Evolutionary conservation across 169 alveolate species (phyloP).

Genomic region (Cryptosporidium viatorum): DNA sequence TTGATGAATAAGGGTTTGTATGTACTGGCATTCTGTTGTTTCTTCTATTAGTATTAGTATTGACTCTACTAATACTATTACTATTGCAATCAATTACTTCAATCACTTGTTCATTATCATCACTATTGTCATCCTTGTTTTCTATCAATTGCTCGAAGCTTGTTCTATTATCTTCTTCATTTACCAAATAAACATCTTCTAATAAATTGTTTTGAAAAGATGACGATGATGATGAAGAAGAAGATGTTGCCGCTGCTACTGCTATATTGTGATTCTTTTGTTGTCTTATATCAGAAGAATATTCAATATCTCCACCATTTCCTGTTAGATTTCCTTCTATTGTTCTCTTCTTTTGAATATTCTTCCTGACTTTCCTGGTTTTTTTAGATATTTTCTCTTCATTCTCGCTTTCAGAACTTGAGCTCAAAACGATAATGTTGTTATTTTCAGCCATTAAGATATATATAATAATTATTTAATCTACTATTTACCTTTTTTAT

Average conservation of each 20-base stretch:
- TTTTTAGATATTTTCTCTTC: background rate
- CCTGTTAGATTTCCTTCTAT: background rate
- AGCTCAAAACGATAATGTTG: slow-evolving; percentile 2
- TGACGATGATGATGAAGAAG: slow-evolving; percentile 2
- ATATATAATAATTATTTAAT: background rate
- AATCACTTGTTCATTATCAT: slow-evolving; percentile 47
- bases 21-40: background rate
- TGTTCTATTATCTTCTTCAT: background rate
- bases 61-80: background rate
- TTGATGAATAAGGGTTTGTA: background rate
- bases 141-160: background rate
- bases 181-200: background rate
- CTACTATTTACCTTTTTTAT: background rate
- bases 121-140: background rate
- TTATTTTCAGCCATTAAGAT: background rate
- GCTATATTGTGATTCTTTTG: background rate
- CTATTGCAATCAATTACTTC: slow-evolving; percentile 45
- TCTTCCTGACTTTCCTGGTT: slow-evolving; percentile 4
- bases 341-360: background rate
- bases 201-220: background rate
- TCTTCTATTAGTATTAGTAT: background rate
- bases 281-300: background rate
- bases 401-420: slow-evolving; percentile 60
- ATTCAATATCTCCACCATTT: background rate
- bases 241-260: background rate